Evolutionary conservation across 23 red algal genomes (phyloP).

Genomic region (Cyanidiococcus yangmingshanensis): DNA sequence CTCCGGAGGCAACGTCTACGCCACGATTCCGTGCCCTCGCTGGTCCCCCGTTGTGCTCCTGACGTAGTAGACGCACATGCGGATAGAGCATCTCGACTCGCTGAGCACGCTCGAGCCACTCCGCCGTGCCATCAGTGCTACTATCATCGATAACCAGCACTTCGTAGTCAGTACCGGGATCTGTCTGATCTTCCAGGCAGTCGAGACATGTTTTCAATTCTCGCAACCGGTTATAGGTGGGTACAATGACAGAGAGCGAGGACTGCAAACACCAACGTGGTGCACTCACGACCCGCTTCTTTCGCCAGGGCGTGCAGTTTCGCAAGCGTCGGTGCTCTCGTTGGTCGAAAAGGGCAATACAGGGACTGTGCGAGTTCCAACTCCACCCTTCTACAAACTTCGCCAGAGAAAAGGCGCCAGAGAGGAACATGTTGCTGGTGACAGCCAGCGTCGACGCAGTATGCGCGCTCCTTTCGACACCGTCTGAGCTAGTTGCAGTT

Average conservation of each 20-base stretch:
- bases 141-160: slow-evolving; percentile 26
- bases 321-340: no score
- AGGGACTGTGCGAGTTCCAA: no score
- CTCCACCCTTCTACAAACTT: no score
- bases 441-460: no score
- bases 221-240: slow-evolving; percentile 10
- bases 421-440: no score
- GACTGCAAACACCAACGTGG: no score
- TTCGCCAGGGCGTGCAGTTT: no score
- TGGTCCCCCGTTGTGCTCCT: slow-evolving; percentile 18
- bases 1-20: background rate
- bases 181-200: slow-evolving; percentile 4
- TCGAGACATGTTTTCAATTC: background rate
- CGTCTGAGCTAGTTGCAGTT: no score
- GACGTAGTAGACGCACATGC: slow-evolving; percentile 9
- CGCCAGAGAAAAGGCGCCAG: no score
- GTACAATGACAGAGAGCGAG: slow-evolving; percentile 19
- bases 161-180: background rate
- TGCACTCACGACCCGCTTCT: no score
- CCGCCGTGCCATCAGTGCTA: slow-evolving; percentile 22
- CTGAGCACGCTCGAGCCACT: background rate
- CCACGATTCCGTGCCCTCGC: slow-evolving; percentile 22
- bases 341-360: no score
- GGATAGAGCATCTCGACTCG: background rate
- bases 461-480: no score